Percentiles rank a stretch among this genome's conserved stretches.
Conservation (phyloP, 768 basidiomycete genomes). For the Tephrocybe sp. region DNA sequence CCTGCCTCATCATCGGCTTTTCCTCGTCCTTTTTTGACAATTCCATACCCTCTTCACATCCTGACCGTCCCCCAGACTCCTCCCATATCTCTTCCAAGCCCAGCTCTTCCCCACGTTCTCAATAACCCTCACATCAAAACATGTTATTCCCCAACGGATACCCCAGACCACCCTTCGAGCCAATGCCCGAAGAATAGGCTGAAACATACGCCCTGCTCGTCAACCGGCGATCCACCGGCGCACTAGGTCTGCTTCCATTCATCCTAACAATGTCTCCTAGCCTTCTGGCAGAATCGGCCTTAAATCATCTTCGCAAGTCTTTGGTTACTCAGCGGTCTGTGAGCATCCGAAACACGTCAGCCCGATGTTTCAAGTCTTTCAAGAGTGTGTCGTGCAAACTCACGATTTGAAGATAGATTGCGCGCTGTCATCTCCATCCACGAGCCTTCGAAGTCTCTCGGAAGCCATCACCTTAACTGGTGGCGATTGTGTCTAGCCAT, state of each 20-base stretch:
- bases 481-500: conserved; percentile 22
- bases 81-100: conserved; percentile 65
- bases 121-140: conserved; percentile 56
- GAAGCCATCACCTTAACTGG: conserved; percentile 39
- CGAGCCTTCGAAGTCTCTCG: conserved; percentile 49
- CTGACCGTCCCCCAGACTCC: conserved; percentile 42
- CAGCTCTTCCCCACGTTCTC: conserved; percentile 51
- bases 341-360: conserved; percentile 27
- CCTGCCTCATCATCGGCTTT: conserved; percentile 47
- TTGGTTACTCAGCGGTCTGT: conserved; percentile 51
- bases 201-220: conserved; percentile 48
- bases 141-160: conserved; percentile 90
- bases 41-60: conserved; percentile 28
- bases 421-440: conserved; percentile 59
- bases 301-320: conserved; percentile 64
- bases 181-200: conserved; percentile 73
- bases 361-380: conserved; percentile 16
- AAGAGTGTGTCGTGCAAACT: conserved; percentile 37
- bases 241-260: conserved; percentile 29
- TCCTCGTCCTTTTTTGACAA: conserved; percentile 60
- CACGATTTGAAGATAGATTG: conserved; percentile 76
- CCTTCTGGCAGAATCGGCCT: conserved; percentile 61
- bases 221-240: conserved; percentile 36
- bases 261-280: conserved; percentile 41
- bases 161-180: conserved; percentile 75